Base-by-base conservation (phyloP, 805 yeast genomes). In the Suhomyces sp. region DNA sequence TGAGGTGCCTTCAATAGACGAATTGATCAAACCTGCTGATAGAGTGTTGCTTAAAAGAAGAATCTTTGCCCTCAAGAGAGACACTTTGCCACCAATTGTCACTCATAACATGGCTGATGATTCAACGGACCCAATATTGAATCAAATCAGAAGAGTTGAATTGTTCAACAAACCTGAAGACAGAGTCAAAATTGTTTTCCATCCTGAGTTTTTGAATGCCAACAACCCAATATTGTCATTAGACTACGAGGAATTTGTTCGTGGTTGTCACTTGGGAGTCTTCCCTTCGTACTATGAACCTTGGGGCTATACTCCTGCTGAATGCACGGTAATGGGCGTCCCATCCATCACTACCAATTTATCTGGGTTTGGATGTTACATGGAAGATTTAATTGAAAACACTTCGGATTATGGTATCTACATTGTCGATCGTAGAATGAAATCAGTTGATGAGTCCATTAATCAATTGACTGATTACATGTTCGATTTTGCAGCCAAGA, bases 301-400 rank as follows among this genome's bases (percentile, higher is more conserved):
- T 3, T 93, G 99, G 99, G 99, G 99, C 39, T 93, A 93, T 71
- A 93, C 99, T 2, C 99, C 99, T 3, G 98, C 98, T 7, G 99
- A 93, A 69, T 94, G 99, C 76, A 93, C 99, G 0, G 99, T 94
- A 21, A 93, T 93, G 99, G 99, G 99, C 51, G 96, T 94, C 53
- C 99, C 99, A 15, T 89, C 97, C 6, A 89, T 93, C 63, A 93
- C 99, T 9, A 93, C 99, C 41, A 93, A 93, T 68, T 75, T 93
- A 54, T 89, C 97, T 2, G 99, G 99, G 1, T 93, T 93, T 66
- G 99, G 99, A 47, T 96, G 98, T 59, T 93, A 93, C 74, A 93
- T 93, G 98, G 99, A 93, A 72, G 97, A 93, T 68, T 78, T 93
- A 57, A 93, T 93, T 67, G 97, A 93, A 67, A 89, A 89, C 62